phyloP scores from a whole-genome alignment of 108 stramenopile species.

The Pseudonitzschia pungens region DNA sequence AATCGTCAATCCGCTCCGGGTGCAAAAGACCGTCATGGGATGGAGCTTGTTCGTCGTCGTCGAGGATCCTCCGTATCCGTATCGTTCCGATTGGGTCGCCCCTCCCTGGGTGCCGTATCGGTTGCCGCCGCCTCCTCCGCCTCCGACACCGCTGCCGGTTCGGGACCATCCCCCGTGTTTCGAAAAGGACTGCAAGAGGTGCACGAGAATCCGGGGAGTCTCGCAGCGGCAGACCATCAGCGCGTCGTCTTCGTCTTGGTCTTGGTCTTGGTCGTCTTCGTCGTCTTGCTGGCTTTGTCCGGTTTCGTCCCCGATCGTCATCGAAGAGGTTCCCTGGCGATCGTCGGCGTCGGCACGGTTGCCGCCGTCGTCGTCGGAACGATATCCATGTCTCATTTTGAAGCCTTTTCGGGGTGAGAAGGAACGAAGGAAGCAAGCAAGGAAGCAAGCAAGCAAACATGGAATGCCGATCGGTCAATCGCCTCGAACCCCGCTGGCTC shows the following conservation, averaged over 20 bases:
- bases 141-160: not conserved
- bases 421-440: no score
- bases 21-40: conserved; percentile 21
- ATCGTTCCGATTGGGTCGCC: not conserved
- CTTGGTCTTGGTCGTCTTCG: not conserved
- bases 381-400: not conserved
- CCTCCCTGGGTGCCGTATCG: not conserved
- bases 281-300: not conserved
- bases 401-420: no score
- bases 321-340: no score
- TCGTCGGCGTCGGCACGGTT: not conserved
- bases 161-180: conserved; percentile 2
- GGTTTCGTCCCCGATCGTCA: not conserved
- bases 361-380: not conserved
- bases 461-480: no score
- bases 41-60: not conserved
- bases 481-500: no score
- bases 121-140: not conserved
- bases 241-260: conserved; percentile 11
- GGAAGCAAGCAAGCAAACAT: no score
- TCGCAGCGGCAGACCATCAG: conserved; percentile 18
- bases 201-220: not conserved
- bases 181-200: conserved; percentile 11
- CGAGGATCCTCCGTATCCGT: not conserved
- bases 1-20: conserved; percentile 17